Percentiles rank a stretch among this genome's conserved stretches.
Conservation (phyloP, 345 rosid species). For the Kandelia obovata region DNA sequence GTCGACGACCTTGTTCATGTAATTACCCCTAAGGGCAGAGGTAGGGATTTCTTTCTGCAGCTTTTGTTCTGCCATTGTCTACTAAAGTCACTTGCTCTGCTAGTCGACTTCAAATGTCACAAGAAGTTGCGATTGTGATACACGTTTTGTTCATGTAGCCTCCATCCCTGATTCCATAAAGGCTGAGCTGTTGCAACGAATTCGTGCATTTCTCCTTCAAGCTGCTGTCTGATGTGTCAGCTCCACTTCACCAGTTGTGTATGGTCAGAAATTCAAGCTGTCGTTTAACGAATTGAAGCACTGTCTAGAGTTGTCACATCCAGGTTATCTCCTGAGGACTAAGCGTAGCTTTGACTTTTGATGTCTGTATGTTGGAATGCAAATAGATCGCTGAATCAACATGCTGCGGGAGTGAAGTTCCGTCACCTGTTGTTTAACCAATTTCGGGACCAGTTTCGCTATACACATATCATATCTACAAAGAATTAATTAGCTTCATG, state of each 20-base stretch:
- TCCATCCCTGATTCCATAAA: conserved; percentile 66
- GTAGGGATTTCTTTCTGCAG: conserved; percentile 22
- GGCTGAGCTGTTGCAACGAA: conserved; percentile 64
- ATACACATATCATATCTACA: too few relatives aligned
- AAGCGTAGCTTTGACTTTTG: conserved; percentile 2
- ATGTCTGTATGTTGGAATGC: not conserved
- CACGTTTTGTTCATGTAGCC: conserved; percentile 38
- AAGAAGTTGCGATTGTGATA: not conserved
- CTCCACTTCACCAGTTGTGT: not conserved
- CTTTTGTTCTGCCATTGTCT: not conserved
- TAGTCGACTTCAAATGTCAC: not conserved
- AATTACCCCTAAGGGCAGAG: conserved; percentile 86
- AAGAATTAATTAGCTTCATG: too few relatives aligned
- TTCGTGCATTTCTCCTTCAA: conserved; percentile 48
- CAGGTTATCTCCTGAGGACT: not conserved
- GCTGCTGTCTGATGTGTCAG: conserved; percentile 32
- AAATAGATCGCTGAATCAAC: not conserved
- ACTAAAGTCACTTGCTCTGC: not conserved
- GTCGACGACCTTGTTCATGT: conserved; percentile 76
- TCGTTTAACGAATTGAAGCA: conserved; percentile 7
- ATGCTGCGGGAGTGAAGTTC: conserved; percentile 2
- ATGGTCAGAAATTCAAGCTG: not conserved
- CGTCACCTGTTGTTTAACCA: not conserved
- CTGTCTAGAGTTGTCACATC: not conserved
- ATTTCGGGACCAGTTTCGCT: too few relatives aligned